Evolutionary conservation across 768 basidiomycete species (phyloP).

Genomic region (Lentinula edodes): DNA sequence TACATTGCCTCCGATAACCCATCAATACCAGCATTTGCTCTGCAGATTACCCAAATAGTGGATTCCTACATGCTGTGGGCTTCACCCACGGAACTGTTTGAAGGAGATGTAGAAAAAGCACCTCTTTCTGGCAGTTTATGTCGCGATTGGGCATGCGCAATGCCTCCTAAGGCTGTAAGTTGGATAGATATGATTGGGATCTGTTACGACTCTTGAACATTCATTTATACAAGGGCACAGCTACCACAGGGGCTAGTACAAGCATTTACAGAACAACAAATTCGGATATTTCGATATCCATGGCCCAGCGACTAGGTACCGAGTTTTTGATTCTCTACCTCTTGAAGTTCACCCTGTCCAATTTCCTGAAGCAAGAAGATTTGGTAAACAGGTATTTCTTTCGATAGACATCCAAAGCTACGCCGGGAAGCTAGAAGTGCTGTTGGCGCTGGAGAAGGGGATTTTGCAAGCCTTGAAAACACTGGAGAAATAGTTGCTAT

Average conservation of each 20-base stretch:
- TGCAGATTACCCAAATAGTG: slow-evolving; percentile 63
- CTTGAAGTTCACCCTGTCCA: slow-evolving; percentile 10
- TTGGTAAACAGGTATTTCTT: slow-evolving; percentile 65
- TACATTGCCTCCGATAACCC: slow-evolving; percentile 46
- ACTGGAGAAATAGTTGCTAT: slow-evolving; percentile 16
- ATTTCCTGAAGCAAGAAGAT: slow-evolving; percentile 48
- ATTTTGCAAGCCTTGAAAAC: slow-evolving; percentile 44
- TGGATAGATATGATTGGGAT: neutral
- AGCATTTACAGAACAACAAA: slow-evolving; percentile 56
- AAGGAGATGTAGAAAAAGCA: slow-evolving; percentile 43
- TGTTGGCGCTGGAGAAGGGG: slow-evolving; percentile 57
- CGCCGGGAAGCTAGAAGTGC: slow-evolving; percentile 40
- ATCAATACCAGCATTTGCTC: slow-evolving; percentile 49
- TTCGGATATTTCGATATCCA: slow-evolving; percentile 60
- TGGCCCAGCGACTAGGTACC: slow-evolving; percentile 80
- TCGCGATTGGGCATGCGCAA: slow-evolving; percentile 79
- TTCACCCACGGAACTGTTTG: slow-evolving; percentile 47
- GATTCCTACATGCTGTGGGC: slow-evolving; percentile 84
- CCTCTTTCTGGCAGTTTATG: slow-evolving; percentile 51
- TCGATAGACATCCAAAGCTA: slow-evolving; percentile 55
- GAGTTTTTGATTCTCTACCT: slow-evolving; percentile 6
- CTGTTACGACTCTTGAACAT: too few relatives aligned
- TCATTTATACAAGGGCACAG: neutral
- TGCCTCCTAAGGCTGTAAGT: slow-evolving; percentile 50
- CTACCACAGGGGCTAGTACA: slow-evolving; percentile 40